Percentiles rank a stretch among this genome's conserved stretches.
Conservation (phyloP, 345 rosid genomes). For the Physaria fendleri region DNA sequence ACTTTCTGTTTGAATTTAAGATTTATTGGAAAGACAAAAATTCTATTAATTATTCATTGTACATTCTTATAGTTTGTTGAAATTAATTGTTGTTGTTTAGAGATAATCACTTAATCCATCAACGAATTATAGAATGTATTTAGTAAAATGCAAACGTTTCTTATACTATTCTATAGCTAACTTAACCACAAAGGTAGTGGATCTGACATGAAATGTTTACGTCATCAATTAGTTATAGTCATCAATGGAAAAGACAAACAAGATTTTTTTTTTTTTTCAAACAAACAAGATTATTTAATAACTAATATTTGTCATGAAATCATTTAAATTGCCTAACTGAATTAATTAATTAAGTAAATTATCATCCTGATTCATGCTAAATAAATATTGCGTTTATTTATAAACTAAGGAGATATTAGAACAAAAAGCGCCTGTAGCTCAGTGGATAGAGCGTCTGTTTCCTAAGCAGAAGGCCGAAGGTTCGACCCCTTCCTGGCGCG, state of each 20-base stretch:
- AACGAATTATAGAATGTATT: not conserved
- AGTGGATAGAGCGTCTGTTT: conserved; percentile 99
- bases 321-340: not conserved
- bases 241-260: not conserved
- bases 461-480: conserved; percentile 97
- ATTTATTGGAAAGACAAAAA: not conserved
- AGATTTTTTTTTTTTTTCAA: too few relatives aligned
- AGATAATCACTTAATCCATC: conserved; percentile 17
- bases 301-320: not conserved
- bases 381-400: too few relatives aligned
- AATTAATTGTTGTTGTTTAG: not conserved
- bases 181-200: conserved; percentile 24
- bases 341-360: not conserved
- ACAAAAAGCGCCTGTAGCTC: conserved; percentile 66
- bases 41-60: too few relatives aligned
- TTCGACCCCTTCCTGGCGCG: conserved; percentile 97
- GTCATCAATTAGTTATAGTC: conserved; percentile 1
- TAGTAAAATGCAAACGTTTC: not conserved
- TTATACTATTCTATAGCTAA: not conserved
- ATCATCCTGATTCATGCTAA: not conserved
- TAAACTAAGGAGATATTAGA: too few relatives aligned
- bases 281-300: not conserved
- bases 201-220: conserved; percentile 7
- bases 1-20: not conserved
- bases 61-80: not conserved